Evolutionary conservation across 2,329 filamentous ascomycete genomes (phyloP).

Genomic region (Botrytis fabae): DNA sequence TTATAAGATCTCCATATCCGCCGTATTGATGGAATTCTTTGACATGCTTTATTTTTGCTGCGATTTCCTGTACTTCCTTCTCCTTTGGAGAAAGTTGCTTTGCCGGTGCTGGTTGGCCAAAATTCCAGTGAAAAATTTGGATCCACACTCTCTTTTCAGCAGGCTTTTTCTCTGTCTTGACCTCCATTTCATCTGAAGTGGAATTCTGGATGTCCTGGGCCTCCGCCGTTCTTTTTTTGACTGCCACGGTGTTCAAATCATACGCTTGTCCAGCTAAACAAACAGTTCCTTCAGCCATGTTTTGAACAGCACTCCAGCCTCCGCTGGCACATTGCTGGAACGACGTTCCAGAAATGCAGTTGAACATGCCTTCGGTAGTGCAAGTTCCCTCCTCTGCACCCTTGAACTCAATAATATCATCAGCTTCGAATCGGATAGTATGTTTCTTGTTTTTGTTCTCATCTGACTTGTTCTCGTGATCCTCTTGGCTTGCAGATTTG

Average conservation of each 20-base stretch:
- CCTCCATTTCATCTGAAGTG: background rate
- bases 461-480: background rate
- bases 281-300: constrained; percentile 48
- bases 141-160: background rate
- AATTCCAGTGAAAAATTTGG: background rate
- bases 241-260: constrained; percentile 43
- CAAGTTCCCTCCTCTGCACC: constrained; percentile 43
- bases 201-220: background rate
- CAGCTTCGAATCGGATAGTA: background rate
- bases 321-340: constrained; percentile 59
- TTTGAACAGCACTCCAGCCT: constrained; percentile 48
- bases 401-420: background rate
- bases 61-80: background rate
- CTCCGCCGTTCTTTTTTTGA: background rate
- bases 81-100: background rate
- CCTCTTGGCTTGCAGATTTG: background rate
- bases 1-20: background rate
- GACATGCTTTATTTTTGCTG: background rate
- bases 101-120: background rate
- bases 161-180: background rate
- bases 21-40: background rate
- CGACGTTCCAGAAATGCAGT: constrained; percentile 52
- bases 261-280: constrained; percentile 48
- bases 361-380: constrained; percentile 53
- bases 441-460: background rate